These are phyloP conservation scores for Ganoderma lingzhi DNA, from an alignment of 1,284 basidiomycete genomes.

Conservation along the genomic window DNA sequence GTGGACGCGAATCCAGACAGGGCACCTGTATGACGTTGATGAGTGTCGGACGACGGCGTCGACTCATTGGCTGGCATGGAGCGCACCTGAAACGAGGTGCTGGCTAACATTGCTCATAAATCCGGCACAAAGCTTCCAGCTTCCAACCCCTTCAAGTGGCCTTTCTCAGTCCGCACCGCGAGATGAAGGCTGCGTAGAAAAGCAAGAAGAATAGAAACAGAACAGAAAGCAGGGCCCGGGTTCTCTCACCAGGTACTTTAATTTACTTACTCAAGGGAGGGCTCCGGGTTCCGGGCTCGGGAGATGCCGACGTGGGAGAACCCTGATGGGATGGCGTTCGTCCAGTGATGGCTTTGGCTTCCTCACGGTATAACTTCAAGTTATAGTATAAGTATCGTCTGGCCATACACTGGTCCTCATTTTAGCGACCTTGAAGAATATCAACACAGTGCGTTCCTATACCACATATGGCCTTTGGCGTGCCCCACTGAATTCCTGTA, in stretches of 20 bases:
- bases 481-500: too few species aligned
- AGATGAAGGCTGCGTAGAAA: not conserved
- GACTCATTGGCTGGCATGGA: not conserved
- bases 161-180: slow-evolving; percentile 7
- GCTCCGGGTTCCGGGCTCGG: not conserved
- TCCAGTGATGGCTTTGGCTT: too few species aligned
- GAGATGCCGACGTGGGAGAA: too few species aligned
- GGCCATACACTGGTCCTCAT: too few species aligned
- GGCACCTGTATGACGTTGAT: slow-evolving; percentile 56
- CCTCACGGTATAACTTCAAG: too few species aligned
- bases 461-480: too few species aligned
- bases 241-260: too few species aligned
- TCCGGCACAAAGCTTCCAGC: slow-evolving; percentile 22
- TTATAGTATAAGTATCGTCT: too few species aligned
- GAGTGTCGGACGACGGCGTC: slow-evolving; percentile 3
- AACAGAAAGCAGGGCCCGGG: not conserved
- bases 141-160: not conserved
- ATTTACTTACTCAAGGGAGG: too few species aligned
- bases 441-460: not conserved
- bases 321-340: too few species aligned
- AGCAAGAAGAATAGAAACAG: not conserved
- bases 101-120: slow-evolving; percentile 75
- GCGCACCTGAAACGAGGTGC: slow-evolving; percentile 74
- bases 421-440: not conserved
- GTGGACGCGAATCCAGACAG: slow-evolving; percentile 80